Evolutionary conservation across 805 yeast genomes (phyloP).

Genomic region (Blastobotrys robertii): DNA sequence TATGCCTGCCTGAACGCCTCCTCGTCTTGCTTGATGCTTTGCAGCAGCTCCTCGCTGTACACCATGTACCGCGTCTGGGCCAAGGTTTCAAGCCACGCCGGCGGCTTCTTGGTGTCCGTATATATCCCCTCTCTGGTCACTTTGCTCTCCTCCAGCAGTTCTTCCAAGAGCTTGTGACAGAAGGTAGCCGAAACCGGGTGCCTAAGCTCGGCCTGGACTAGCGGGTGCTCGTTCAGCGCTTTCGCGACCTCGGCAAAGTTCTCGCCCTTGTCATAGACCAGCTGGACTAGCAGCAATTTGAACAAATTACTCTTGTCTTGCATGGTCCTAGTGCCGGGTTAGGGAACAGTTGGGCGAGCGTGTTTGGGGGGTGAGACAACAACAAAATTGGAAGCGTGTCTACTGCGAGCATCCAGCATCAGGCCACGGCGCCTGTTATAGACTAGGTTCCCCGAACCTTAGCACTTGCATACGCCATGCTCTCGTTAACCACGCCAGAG

Average conservation of each 20-base stretch:
- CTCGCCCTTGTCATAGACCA: constrained; percentile 25
- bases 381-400: constrained; percentile 2
- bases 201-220: constrained; percentile 12
- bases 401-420: neutral
- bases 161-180: constrained; percentile 18
- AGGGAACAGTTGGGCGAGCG: too few species aligned
- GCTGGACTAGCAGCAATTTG: constrained; percentile 25
- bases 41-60: constrained; percentile 18
- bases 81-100: constrained; percentile 17
- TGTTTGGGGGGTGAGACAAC: neutral
- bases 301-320: constrained; percentile 11
- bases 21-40: constrained; percentile 18
- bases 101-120: constrained; percentile 5
- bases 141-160: constrained; percentile 14
- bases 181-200: constrained; percentile 1
- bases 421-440: neutral
- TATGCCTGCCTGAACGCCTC: constrained; percentile 16
- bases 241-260: constrained; percentile 18
- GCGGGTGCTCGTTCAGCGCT: constrained; percentile 21
- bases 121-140: constrained; percentile 4
- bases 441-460: neutral
- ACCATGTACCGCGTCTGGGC: constrained; percentile 21
- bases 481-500: too few species aligned
- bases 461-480: neutral
- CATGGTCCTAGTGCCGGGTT: neutral